Percentiles rank a stretch among this genome's conserved stretches.
phyloP scores from a whole-genome alignment of 2,329 filamentous ascomycete species.

The Pseudopyrenochaeta lycopersici region DNA sequence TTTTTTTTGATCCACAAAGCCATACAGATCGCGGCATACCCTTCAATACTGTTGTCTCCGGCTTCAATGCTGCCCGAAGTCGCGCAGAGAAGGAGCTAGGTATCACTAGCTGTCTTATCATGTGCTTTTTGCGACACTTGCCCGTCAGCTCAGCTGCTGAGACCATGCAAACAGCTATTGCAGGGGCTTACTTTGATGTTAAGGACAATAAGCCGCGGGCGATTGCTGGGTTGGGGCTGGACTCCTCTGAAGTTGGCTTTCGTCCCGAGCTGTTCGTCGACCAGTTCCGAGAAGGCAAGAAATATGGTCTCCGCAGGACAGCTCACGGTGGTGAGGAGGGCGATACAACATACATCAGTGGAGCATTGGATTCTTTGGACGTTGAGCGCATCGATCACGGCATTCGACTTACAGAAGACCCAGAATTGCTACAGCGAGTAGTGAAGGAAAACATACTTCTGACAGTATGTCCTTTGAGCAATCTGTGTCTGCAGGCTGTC shows the following conservation, averaged over 20 bases:
- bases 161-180: conserved; percentile 58
- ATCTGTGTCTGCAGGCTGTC: conserved; percentile 69
- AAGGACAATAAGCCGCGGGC: conserved; percentile 59
- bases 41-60: conserved; percentile 70
- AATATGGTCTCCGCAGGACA: conserved; percentile 68
- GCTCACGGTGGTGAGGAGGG: conserved; percentile 82
- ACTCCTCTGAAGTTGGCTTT: conserved; percentile 64
- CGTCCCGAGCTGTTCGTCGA: conserved; percentile 65
- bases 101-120: conserved; percentile 72
- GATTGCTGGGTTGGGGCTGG: conserved; percentile 72
- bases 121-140: conserved; percentile 77
- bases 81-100: conserved; percentile 70
- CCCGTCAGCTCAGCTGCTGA: conserved; percentile 60
- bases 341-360: conserved; percentile 70
- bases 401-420: conserved; percentile 70
- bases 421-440: conserved; percentile 66
- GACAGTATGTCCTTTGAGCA: conserved; percentile 77
- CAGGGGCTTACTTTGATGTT: conserved; percentile 52
- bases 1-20: conserved; percentile 84
- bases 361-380: conserved; percentile 69
- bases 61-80: conserved; percentile 68
- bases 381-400: conserved; percentile 79
- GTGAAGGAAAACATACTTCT: conserved; percentile 67
- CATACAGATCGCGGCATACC: conserved; percentile 71
- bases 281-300: conserved; percentile 65